A percentile compares a stretch with the other conserved stretches of the same genome.
These are phyloP conservation scores for Eudorina sp. DNA, from an alignment of 139 green algal species.

Conservation along the genomic window DNA sequence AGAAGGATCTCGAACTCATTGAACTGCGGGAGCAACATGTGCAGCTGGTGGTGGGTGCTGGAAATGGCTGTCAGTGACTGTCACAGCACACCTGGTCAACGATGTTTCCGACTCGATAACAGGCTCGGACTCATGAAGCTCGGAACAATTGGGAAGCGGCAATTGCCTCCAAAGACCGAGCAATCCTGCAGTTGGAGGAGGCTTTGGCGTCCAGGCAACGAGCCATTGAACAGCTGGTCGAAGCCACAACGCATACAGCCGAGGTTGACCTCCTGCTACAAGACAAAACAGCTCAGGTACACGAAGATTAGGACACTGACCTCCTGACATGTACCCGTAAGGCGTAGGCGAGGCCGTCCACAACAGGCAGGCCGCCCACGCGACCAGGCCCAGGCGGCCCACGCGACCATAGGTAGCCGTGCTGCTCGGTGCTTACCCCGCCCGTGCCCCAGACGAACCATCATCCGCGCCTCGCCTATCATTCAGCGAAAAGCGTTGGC, in stretches of 20 bases:
- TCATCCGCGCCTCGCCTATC: not conserved
- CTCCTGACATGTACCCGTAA: too few relatives aligned
- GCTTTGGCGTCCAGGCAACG: slow-evolving; percentile 65
- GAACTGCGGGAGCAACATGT: slow-evolving; percentile 80
- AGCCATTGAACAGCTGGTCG: slow-evolving; percentile 55
- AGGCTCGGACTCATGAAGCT: slow-evolving; percentile 76
- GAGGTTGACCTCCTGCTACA: slow-evolving; percentile 41
- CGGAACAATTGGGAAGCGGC: slow-evolving; percentile 77
- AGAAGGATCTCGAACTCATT: slow-evolving; percentile 75
- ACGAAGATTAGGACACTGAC: too few relatives aligned
- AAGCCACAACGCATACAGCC: slow-evolving; percentile 24
- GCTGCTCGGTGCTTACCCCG: too few relatives aligned
- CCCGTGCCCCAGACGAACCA: too few relatives aligned
- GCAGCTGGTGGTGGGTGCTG: slow-evolving; percentile 70
- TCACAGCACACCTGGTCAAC: not conserved
- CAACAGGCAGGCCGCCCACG: too few relatives aligned
- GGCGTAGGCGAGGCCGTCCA: too few relatives aligned
- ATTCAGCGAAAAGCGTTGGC: too few relatives aligned
- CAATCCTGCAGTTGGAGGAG: slow-evolving; percentile 79
- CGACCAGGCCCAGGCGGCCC: too few relatives aligned
- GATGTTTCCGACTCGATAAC: not conserved
- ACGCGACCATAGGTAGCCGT: too few relatives aligned
- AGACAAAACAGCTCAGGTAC: slow-evolving; percentile 35
- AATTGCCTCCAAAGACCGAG: slow-evolving; percentile 76
- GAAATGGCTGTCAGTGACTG: not conserved